Percentiles rank a stretch among this genome's conserved stretches.
Evolutionary conservation across 768 basidiomycete genomes (phyloP).

Genomic region (Lactarius akahatsu): DNA sequence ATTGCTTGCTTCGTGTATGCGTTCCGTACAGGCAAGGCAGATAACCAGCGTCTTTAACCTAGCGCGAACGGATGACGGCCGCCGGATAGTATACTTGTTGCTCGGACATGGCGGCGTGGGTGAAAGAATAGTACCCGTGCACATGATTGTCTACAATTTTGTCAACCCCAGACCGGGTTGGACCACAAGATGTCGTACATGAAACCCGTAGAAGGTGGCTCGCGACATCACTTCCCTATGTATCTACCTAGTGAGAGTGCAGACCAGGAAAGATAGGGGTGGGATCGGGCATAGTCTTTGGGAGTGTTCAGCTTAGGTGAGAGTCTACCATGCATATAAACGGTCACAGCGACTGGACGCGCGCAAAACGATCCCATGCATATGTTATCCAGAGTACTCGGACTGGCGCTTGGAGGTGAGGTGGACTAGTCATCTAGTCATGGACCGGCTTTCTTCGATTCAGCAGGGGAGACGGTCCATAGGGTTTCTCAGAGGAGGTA

Average conservation of each 20-base stretch:
- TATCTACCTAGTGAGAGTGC: no score
- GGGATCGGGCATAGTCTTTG: slow-evolving; percentile 90
- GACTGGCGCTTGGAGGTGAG: slow-evolving; percentile 73
- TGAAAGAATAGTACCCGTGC: no score
- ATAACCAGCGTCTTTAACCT: no score
- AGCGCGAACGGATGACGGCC: no score
- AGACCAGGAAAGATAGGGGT: slow-evolving; percentile 39
- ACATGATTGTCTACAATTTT: no score
- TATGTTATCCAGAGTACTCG: slow-evolving; percentile 88
- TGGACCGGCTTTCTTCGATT: slow-evolving; percentile 80
- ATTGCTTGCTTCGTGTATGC: slow-evolving; percentile 77
- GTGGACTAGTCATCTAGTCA: slow-evolving; percentile 71
- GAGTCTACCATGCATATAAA: slow-evolving; percentile 43
- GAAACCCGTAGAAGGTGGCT: slow-evolving; percentile 91
- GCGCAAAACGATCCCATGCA: slow-evolving; percentile 95
- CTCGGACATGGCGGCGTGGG: slow-evolving; percentile 89
- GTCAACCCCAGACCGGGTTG: slow-evolving; percentile 60
- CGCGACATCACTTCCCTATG: no score
- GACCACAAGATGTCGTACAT: slow-evolving; percentile 99
- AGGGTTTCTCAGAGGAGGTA: no score
- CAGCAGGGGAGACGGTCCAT: slow-evolving; percentile 58
- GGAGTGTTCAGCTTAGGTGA: slow-evolving; percentile 88
- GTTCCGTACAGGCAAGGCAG: slow-evolving; percentile 83
- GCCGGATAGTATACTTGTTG: slow-evolving; percentile 81
- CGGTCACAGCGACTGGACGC: slow-evolving; percentile 73